Evolutionary conservation across 2,329 filamentous ascomycete genomes (phyloP).

Genomic region (Xylaria sp.): DNA sequence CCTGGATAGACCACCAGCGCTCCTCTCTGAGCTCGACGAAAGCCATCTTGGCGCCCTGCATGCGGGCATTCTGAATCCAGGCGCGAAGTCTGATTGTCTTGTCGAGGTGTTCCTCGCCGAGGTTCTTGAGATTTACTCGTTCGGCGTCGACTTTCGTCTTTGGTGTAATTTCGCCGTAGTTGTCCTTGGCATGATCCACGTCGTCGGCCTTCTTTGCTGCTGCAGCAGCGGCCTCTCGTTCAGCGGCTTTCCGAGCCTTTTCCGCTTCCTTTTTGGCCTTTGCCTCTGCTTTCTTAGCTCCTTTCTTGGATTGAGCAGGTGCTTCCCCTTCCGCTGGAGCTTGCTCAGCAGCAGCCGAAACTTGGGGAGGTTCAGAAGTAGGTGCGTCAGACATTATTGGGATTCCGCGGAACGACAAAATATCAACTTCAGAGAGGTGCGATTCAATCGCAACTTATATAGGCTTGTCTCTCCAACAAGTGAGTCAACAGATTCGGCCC

Average conservation of each 20-base stretch:
- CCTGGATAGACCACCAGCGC: constrained; percentile 82
- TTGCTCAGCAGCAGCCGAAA: constrained; percentile 42
- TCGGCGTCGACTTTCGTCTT: constrained; percentile 68
- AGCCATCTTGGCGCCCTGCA: constrained; percentile 89
- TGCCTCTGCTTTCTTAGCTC: constrained; percentile 82
- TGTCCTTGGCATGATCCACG: constrained; percentile 76
- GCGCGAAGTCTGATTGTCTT: constrained; percentile 80
- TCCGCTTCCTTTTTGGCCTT: constrained; percentile 90
- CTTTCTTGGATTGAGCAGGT: constrained; percentile 73
- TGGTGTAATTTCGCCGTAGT: constrained; percentile 79
- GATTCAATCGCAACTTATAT: not conserved
- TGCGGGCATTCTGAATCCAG: constrained; percentile 86
- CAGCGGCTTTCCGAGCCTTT: constrained; percentile 78
- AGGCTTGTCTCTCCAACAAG: not conserved
- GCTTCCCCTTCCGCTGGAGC: constrained; percentile 45
- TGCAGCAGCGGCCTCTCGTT: constrained; percentile 77
- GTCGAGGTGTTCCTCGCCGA: constrained; percentile 73
- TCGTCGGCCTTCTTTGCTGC: constrained; percentile 73
- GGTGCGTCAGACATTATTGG: constrained; percentile 51
- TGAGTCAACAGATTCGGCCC: constrained; percentile 14
- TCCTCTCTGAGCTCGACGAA: constrained; percentile 88
- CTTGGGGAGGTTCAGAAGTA: constrained; percentile 42
- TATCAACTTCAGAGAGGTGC: not conserved
- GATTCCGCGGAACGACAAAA: not conserved
- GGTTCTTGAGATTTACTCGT: constrained; percentile 68